phyloP scores from a whole-genome alignment of 2,329 filamentous ascomycete species.

The Pseudocercospora cruenta region DNA sequence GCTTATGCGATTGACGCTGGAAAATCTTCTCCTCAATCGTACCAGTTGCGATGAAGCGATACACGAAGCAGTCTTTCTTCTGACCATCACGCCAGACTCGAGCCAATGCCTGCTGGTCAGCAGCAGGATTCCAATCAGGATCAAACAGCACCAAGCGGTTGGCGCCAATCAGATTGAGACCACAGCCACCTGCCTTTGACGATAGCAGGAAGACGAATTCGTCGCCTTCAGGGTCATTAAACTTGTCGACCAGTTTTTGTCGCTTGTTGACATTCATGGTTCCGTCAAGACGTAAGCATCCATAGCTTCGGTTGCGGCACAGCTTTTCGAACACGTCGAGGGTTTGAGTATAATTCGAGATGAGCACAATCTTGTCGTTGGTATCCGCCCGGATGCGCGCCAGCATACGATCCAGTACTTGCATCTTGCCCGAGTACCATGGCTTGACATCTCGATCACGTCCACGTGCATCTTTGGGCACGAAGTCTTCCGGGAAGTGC shows the following conservation, averaged over 20 bases:
- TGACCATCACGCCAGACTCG: constrained; percentile 99
- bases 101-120: constrained; percentile 94
- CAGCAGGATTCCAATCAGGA: constrained; percentile 92
- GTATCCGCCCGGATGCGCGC: constrained; percentile 93
- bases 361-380: constrained; percentile 98
- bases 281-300: constrained; percentile 85
- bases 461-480: constrained; percentile 83
- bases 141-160: constrained; percentile 96
- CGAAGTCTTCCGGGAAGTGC: constrained; percentile 81
- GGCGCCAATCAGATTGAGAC: constrained; percentile 91
- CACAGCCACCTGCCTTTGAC: constrained; percentile 94
- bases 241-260: constrained; percentile 95
- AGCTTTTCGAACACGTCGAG: constrained; percentile 91
- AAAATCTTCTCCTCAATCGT: constrained; percentile 99
- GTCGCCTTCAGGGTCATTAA: constrained; percentile 86
- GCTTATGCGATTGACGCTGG: constrained; percentile 96
- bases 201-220: constrained; percentile 97
- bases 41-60: constrained; percentile 97
- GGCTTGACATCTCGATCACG: constrained; percentile 89
- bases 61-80: constrained; percentile 99
- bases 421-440: constrained; percentile 98
- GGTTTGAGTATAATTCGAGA: constrained; percentile 97
- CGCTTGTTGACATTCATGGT: constrained; percentile 98
- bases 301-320: constrained; percentile 83
- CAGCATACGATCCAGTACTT: constrained; percentile 92